These are phyloP conservation scores for Thelonectria olida DNA, from an alignment of 2,329 filamentous ascomycete genomes.

Conservation along the genomic window DNA sequence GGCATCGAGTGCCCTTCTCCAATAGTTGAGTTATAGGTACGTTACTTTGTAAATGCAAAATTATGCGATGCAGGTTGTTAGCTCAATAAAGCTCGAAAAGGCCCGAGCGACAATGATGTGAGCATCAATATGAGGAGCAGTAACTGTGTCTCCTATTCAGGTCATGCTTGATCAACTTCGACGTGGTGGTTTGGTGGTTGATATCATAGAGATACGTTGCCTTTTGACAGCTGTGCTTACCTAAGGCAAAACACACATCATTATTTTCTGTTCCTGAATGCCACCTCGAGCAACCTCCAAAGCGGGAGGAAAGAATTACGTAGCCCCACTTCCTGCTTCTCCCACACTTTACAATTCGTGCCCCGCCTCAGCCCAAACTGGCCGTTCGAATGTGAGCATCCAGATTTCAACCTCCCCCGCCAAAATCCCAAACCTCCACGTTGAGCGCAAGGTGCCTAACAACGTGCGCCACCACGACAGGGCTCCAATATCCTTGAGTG, in stretches of 20 bases:
- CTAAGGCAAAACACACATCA: not conserved
- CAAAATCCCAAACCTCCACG: constrained; percentile 40
- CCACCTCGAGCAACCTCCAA: too few relatives aligned
- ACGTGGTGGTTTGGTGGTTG: too few relatives aligned
- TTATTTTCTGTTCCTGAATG: not conserved
- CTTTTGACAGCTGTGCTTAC: not conserved
- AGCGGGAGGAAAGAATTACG: not conserved
- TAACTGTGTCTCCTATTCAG: too few relatives aligned
- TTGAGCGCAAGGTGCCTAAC: constrained; percentile 32
- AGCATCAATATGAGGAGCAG: too few relatives aligned
- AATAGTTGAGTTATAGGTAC: too few relatives aligned
- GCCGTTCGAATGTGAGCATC: too few relatives aligned
- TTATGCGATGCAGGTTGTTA: too few relatives aligned
- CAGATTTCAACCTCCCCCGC: constrained; percentile 30
- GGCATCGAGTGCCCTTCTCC: not conserved
- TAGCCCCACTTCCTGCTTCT: constrained; percentile 10
- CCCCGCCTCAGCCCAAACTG: constrained; percentile 34
- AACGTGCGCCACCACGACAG: constrained; percentile 10
- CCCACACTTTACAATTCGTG: constrained; percentile 25
- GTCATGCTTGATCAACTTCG: too few relatives aligned
- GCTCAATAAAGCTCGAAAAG: too few relatives aligned
- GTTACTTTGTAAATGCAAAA: too few relatives aligned
- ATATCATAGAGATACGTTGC: too few relatives aligned
- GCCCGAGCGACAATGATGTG: too few relatives aligned
- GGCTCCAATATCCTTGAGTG: not conserved